phyloP scores from a whole-genome alignment of 106 monocot species.

The Gastrodia elata region DNA sequence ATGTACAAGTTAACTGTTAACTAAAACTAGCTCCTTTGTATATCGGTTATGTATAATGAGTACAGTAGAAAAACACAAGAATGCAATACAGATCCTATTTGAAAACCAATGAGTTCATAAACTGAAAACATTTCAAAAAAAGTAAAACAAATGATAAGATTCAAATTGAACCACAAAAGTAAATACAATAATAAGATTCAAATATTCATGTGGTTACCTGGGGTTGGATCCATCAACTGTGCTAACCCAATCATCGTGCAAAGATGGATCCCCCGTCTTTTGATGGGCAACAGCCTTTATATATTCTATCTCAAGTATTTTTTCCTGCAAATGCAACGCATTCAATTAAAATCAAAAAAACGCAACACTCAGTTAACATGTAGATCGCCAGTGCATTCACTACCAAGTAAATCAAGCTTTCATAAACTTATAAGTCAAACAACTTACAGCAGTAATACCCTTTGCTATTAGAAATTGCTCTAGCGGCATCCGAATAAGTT shows the following conservation, averaged over 20 bases:
- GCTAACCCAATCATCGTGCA: conserved; percentile 97
- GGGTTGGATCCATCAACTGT: conserved; percentile 74
- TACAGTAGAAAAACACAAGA: background rate
- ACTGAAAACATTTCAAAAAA: background rate
- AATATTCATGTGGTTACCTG: conserved; percentile 22
- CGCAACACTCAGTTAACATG: background rate
- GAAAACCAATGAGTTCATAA: background rate
- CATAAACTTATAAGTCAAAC: background rate
- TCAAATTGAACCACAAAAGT: background rate
- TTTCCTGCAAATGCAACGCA: conserved; percentile 39
- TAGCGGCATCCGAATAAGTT: conserved; percentile 73
- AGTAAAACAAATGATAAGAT: background rate
- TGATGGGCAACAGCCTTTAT: conserved; percentile 55
- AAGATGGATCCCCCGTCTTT: conserved; percentile 55
- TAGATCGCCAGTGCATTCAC: background rate
- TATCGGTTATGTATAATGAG: background rate
- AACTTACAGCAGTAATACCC: conserved; percentile 71
- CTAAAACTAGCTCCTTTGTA: background rate
- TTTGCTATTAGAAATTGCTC: conserved; percentile 73
- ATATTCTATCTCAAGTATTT: conserved; percentile 84
- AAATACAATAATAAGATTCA: background rate
- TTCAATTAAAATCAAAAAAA: background rate
- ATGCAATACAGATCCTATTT: background rate
- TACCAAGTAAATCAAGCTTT: background rate
- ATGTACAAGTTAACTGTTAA: background rate